Evolutionary conservation across 2,329 filamentous ascomycete species (phyloP), one percentile per base, ranked within the genome.

Genomic region (Pyrenophora teres): DNA sequence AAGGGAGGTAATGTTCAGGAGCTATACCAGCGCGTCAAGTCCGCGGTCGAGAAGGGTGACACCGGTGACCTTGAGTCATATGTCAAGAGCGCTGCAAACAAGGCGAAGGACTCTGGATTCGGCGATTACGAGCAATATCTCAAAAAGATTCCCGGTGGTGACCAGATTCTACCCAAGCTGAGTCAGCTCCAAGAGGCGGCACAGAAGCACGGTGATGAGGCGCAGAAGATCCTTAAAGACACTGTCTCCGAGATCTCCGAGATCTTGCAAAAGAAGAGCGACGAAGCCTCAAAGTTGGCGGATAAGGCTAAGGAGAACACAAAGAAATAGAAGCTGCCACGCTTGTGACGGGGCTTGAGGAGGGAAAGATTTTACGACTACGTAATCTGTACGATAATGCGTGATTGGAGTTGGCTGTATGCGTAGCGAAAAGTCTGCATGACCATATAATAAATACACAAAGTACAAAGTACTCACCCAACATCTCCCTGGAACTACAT

Each of bases 211-310:
- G 84, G 83, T 42, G 79, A 85, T 4, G 86, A 91, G 70, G 87
- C 87, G 2, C 82, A 90, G 77, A 82, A 85, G 72, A 76, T 91
- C 32, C 71, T 89, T 44, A 85, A 85, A 73, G 86, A 88, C 68
- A 87, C 73, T 3, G 60, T 74, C 6, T 59, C 57, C 3, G 70
- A 73, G 61, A 71, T 73, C 35, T 64, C 62, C 3, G 65, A 71
- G 32, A 54, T 73, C 8, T 51, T 73, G 39, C 69, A 68, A 60
- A 72, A 70, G 65, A 69, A 63, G 56, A 59, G 69, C 13, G 64
- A 67, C 16, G 65, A 71, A 58, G 70, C 69, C 19, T 46, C 63
- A 10, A 54, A 67, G 44, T 40, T 73, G 46, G 70, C 70, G 0
- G 58, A 70, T 51, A 69, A 70, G 60, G 68, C 70, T 0, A 70